phyloP scores from a whole-genome alignment of 495 filamentous ascomycete genomes.

The Xylaria cubensis region DNA sequence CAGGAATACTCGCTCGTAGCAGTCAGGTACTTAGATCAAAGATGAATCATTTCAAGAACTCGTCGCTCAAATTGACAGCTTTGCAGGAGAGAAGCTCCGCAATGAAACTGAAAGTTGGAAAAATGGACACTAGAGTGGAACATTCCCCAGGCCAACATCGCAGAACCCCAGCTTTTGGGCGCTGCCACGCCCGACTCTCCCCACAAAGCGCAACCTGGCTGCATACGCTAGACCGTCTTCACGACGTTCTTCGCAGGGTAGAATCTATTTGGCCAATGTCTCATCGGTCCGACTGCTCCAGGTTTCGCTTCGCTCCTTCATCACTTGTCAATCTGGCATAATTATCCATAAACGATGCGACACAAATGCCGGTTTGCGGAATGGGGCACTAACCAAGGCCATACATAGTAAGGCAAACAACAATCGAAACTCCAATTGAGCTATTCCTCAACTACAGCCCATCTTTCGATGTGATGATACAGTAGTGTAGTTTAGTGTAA shows the following conservation, averaged over 20 bases:
- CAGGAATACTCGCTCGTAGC: neutral
- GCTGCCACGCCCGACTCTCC: constrained; percentile 11
- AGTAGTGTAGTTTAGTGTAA: neutral
- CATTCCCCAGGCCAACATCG: constrained; percentile 19
- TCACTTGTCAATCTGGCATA: constrained; percentile 11
- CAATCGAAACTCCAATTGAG: neutral
- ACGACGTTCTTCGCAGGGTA: constrained; percentile 14
- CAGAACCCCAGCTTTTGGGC: constrained; percentile 16
- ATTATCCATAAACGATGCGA: constrained; percentile 1
- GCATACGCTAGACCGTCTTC: constrained; percentile 25
- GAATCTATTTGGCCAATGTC: constrained; percentile 1
- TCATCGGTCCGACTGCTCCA: constrained; percentile 30
- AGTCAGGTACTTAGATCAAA: neutral
- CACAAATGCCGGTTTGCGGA: constrained; percentile 15
- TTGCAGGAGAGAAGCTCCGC: neutral
- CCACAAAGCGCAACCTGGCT: constrained; percentile 22
- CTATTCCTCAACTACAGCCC: neutral
- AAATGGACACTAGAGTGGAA: constrained; percentile 5
- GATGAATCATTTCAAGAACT: neutral
- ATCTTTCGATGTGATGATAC: neutral
- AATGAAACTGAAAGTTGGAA: neutral
- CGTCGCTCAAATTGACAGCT: neutral
- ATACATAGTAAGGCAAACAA: constrained; percentile 6
- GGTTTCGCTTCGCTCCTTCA: constrained; percentile 16
- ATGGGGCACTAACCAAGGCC: neutral